phyloP scores from a whole-genome alignment of 2,329 filamentous ascomycete genomes.

The Lachnellula arida region DNA sequence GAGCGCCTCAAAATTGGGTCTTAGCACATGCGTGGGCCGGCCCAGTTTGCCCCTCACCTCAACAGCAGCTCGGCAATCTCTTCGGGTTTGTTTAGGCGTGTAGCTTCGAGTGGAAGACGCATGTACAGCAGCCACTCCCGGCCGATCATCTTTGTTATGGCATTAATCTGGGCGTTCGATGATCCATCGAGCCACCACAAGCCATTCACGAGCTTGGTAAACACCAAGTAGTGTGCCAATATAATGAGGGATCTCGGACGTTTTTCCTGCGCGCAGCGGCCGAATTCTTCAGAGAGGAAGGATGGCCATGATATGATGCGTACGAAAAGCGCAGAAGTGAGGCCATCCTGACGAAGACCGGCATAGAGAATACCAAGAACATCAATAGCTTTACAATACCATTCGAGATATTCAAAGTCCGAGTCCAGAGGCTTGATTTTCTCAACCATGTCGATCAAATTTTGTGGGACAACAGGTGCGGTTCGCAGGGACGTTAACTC shows the following conservation, averaged over 20 bases:
- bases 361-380: slow-evolving; percentile 25
- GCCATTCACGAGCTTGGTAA: slow-evolving; percentile 15
- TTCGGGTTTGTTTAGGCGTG: slow-evolving; percentile 1
- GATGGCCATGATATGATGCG: slow-evolving; percentile 26
- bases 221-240: slow-evolving; percentile 19
- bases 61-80: slow-evolving; percentile 25
- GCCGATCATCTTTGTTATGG: slow-evolving; percentile 8
- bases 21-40: neutral
- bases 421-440: slow-evolving; percentile 20
- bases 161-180: slow-evolving; percentile 14
- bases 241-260: slow-evolving; percentile 19
- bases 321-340: slow-evolving; percentile 16
- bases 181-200: slow-evolving; percentile 23
- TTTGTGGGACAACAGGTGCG: slow-evolving; percentile 20
- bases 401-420: slow-evolving; percentile 21
- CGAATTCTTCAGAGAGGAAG: slow-evolving; percentile 15
- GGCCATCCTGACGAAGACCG: slow-evolving; percentile 24
- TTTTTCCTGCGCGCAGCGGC: slow-evolving; percentile 8
- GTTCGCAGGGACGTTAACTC: slow-evolving; percentile 15
- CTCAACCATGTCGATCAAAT: slow-evolving; percentile 23
- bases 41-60: neutral
- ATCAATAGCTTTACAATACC: slow-evolving; percentile 25
- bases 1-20: neutral
- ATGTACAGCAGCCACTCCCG: slow-evolving; percentile 10
- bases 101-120: slow-evolving; percentile 10